These are phyloP conservation scores for Tylopilus orsonianus DNA, from an alignment of 1,284 basidiomycete species.

Conservation along the genomic window DNA sequence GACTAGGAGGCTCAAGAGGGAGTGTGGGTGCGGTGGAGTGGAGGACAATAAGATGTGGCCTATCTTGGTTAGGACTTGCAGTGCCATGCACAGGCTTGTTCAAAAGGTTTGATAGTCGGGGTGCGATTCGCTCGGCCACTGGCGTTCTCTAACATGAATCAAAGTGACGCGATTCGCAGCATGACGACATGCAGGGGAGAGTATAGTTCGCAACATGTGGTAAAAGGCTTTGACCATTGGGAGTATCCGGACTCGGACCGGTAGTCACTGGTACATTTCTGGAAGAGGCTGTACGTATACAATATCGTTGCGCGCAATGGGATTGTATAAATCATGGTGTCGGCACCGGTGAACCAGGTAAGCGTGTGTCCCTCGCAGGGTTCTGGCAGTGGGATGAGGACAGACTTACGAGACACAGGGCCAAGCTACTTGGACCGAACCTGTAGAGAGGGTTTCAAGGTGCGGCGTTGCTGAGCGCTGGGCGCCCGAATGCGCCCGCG, in stretches of 20 bases:
- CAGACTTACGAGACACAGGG: not conserved
- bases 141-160: not conserved
- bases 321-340: not conserved
- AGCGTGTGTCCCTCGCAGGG: not conserved
- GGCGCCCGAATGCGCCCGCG: not conserved
- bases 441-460: not conserved
- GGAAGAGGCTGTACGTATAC: not conserved
- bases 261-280: not conserved
- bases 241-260: not conserved
- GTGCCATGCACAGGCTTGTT: not conserved
- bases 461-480: not conserved
- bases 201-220: not conserved
- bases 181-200: not conserved
- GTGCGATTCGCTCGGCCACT: not conserved
- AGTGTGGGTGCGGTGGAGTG: not conserved
- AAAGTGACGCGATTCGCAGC: not conserved
- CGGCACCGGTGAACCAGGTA: not conserved
- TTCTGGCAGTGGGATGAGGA: not conserved
- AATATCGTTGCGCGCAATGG: not conserved
- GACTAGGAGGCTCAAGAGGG: too few relatives aligned
- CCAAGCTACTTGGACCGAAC: not conserved
- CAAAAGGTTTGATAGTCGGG: not conserved
- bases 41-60: not conserved
- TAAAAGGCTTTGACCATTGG: not conserved
- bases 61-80: not conserved